Percentiles rank a stretch among this genome's conserved stretches.
phyloP scores from a whole-genome alignment of 2,329 filamentous ascomycete genomes.

The Penicillium sp. region DNA sequence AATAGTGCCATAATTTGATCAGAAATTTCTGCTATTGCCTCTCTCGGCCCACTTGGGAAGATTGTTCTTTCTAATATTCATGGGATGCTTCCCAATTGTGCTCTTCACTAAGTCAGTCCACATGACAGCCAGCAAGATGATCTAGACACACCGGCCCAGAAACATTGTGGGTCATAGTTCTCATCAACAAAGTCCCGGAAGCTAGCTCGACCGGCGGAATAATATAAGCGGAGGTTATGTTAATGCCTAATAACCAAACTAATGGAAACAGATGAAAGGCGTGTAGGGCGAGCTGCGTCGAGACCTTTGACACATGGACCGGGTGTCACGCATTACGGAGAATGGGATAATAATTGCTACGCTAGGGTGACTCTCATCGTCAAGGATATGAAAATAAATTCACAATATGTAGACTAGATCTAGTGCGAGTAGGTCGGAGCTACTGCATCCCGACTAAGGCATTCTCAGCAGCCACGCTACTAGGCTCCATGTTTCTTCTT shows the following conservation, averaged over 20 bases:
- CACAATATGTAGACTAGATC: neutral
- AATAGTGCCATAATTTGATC: neutral
- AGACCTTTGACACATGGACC: neutral
- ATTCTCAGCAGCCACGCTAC: neutral
- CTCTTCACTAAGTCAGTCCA: neutral
- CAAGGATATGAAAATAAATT: neutral
- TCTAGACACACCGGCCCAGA: neutral
- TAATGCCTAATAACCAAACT: neutral
- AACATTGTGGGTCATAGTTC: neutral
- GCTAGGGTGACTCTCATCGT: neutral
- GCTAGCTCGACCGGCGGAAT: neutral
- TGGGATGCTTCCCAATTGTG: neutral
- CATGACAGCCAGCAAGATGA: neutral
- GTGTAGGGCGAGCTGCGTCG: neutral
- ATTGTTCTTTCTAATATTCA: neutral
- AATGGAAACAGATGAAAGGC: neutral
- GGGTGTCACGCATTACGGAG: neutral
- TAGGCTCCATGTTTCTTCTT: neutral
- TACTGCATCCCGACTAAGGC: neutral
- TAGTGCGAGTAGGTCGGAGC: neutral
- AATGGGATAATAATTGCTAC: neutral
- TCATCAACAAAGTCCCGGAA: neutral
- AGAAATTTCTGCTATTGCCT: neutral
- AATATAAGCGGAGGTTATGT: neutral
- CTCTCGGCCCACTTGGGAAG: neutral